Evolutionary conservation across 371 early-diverging fungal species (phyloP).

Genomic region (Mucor circinelloides): DNA sequence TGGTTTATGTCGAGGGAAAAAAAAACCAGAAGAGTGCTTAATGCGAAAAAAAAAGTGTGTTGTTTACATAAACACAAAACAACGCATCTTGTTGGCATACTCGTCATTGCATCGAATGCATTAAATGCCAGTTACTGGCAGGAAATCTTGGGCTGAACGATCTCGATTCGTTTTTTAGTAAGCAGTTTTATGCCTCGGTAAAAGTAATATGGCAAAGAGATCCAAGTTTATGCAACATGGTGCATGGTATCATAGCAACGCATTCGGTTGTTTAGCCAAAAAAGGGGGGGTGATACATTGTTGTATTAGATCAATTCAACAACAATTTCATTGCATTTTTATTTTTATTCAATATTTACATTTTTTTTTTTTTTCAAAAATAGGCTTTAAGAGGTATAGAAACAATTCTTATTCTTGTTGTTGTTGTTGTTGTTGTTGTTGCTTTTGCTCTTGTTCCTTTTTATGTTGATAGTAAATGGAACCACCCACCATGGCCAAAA

Average conservation of each 20-base stretch:
- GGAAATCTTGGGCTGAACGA: too few relatives aligned
- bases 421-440: slow-evolving; percentile 1
- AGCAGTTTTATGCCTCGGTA: not conserved
- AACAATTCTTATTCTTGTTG: not conserved
- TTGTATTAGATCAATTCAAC: not conserved
- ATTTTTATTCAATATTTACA: not conserved
- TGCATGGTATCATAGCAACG: not conserved
- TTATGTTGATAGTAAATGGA: slow-evolving; percentile 46
- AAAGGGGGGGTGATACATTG: not conserved
- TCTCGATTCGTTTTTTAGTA: too few relatives aligned
- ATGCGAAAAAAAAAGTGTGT: not conserved
- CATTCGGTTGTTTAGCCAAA: not conserved
- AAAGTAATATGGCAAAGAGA: not conserved
- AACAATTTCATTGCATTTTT: not conserved
- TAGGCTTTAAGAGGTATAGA: not conserved
- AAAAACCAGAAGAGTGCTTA: not conserved
- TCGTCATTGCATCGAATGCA: too few relatives aligned
- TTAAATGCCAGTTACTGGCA: too few relatives aligned
- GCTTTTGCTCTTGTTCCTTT: slow-evolving; percentile 27
- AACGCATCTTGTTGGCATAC: too few relatives aligned
- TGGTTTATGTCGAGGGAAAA: not conserved
- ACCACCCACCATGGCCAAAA: slow-evolving; percentile 51
- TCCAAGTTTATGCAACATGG: not conserved
- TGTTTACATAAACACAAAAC: not conserved
- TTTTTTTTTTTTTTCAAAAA: not conserved